Evolutionary conservation across 305 asterid genomes (phyloP).

Genomic region (Solanum aculeatissimum): DNA sequence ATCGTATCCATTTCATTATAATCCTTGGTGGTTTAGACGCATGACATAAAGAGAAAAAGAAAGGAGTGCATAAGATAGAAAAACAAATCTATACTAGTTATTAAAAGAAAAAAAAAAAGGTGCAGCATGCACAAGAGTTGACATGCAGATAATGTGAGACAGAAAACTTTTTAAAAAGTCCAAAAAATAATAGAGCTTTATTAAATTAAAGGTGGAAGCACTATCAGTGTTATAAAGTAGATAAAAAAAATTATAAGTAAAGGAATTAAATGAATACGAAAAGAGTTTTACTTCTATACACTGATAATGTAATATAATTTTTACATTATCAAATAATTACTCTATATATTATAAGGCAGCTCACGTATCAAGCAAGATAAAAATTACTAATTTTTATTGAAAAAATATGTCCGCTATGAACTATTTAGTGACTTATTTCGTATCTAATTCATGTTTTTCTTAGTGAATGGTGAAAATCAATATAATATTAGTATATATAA

Average conservation of each 20-base stretch:
- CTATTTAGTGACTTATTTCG: background rate
- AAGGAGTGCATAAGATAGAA: constrained; percentile 3
- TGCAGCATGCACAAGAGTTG: constrained; percentile 28
- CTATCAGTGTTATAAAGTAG: constrained; percentile 32
- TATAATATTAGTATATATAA: background rate
- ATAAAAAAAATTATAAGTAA: constrained; percentile 3
- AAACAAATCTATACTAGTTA: background rate
- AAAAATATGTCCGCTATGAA: background rate
- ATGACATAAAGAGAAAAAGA: constrained; percentile 5
- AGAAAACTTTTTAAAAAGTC: constrained; percentile 26
- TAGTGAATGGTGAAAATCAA: background rate
- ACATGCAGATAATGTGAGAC: constrained; percentile 50
- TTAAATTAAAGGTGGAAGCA: constrained; percentile 62
- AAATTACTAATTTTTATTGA: too few species aligned
- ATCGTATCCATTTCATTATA: background rate
- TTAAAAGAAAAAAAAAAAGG: background rate
- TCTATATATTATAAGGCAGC: too few species aligned
- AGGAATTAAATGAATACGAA: background rate
- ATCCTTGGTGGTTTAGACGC: background rate
- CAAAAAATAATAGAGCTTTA: constrained; percentile 31
- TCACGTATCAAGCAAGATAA: background rate
- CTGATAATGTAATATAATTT: background rate
- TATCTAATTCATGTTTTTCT: background rate
- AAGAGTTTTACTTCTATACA: background rate
- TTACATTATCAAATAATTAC: background rate